A percentile compares a stretch with the other conserved stretches of the same genome.
Conservation (phyloP, 805 yeast species). For the Starmerella ratchasimensis region DNA sequence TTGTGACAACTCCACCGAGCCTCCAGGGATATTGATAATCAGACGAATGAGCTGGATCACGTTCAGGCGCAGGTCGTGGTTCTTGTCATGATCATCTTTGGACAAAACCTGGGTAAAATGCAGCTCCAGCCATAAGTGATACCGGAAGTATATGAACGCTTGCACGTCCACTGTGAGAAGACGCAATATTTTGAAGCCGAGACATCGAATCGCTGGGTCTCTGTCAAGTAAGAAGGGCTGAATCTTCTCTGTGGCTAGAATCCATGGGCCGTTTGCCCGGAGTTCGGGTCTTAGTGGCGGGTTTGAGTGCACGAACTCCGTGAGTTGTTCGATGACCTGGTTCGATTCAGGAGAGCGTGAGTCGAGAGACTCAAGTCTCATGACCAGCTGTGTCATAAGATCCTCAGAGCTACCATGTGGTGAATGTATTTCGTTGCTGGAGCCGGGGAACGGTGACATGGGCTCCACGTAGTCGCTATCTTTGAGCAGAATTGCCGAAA, state of each 20-base stretch:
- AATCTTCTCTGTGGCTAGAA: conserved; percentile 31
- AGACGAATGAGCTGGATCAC: conserved; percentile 59
- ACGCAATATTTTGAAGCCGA: conserved; percentile 64
- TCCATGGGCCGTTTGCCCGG: conserved; percentile 17
- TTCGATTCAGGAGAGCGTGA: conserved; percentile 6
- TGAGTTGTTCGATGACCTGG: conserved; percentile 10
- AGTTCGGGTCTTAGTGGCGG: conserved; percentile 11
- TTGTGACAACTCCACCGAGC: conserved; percentile 38
- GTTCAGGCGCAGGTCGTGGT: conserved; percentile 55
- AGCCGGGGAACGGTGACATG: too few relatives aligned
- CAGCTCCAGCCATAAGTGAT: conserved; percentile 41
- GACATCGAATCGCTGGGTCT: conserved; percentile 49
- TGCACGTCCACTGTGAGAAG: conserved; percentile 43
- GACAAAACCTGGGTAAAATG: conserved; percentile 53
- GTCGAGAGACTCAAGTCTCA: conserved; percentile 14
- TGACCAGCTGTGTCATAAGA: neutral
- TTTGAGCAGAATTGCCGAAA: neutral
- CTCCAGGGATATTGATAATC: conserved; percentile 42
- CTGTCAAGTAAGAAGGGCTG: conserved; percentile 46
- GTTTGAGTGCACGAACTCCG: conserved; percentile 9
- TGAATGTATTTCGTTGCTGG: neutral
- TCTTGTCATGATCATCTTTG: conserved; percentile 34
- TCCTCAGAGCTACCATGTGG: conserved; percentile 4
- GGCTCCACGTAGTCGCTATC: neutral
- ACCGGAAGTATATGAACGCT: conserved; percentile 41